phyloP scores from a whole-genome alignment of 768 basidiomycete species.

The Tremella yokohamensis region DNA sequence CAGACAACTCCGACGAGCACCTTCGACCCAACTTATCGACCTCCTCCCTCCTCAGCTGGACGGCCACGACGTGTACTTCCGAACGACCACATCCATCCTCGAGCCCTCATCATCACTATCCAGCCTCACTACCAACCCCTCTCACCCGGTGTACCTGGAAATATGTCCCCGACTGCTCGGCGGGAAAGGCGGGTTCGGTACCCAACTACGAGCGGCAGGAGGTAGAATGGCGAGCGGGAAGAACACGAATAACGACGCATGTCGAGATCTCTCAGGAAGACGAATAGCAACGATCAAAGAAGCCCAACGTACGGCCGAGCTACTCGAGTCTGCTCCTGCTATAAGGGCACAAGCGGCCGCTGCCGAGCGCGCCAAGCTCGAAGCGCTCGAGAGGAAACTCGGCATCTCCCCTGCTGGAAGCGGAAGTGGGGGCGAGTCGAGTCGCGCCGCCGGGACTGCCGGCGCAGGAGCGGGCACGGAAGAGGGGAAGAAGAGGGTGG shows the following conservation, averaged over 20 bases:
- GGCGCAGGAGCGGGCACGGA: constrained; percentile 18
- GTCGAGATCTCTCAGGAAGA: constrained; percentile 84
- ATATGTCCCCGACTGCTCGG: constrained; percentile 73
- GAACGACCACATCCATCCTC: constrained; percentile 41
- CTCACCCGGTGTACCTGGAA: constrained; percentile 55
- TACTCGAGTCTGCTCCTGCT: constrained; percentile 73
- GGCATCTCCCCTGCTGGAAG: constrained; percentile 56
- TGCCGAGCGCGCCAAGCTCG: constrained; percentile 75
- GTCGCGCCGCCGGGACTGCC: constrained; percentile 20
- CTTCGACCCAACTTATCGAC: constrained; percentile 23
- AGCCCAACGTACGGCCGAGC: constrained; percentile 70
- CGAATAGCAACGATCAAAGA: constrained; percentile 92
- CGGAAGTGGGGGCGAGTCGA: constrained; percentile 12
- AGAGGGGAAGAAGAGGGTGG: constrained; percentile 33
- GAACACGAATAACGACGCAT: constrained; percentile 80
- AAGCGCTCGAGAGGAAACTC: constrained; percentile 76
- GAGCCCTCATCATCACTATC: constrained; percentile 40
- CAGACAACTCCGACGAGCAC: constrained; percentile 18
- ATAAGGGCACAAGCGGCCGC: constrained; percentile 74
- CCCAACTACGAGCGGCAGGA: constrained; percentile 91
- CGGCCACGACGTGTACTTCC: constrained; percentile 20
- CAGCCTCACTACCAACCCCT: not conserved
- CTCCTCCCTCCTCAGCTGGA: constrained; percentile 10
- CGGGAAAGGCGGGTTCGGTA: constrained; percentile 97
- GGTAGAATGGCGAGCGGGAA: constrained; percentile 85